Base-by-base conservation (phyloP, 345 rosid species). In the Salix purpurea region DNA sequence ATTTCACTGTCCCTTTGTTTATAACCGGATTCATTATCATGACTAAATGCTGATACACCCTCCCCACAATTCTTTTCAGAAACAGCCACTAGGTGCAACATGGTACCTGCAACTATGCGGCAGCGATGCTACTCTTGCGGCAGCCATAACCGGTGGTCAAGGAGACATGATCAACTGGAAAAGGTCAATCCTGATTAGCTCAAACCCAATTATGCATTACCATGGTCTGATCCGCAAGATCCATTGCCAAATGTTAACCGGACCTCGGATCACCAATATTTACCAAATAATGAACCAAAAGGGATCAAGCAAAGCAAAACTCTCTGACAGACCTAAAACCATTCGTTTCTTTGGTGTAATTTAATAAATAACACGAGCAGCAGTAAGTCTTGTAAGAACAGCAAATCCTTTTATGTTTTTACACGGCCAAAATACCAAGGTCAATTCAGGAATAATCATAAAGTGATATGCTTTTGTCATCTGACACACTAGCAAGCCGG, bases 401-500 rank as follows among this genome's bases (percentile, higher is more conserved):
- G 16, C 34, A 50, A 2, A 34, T 61, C 54, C 62, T 28, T 28
- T 10, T 16, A 23, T 28, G 56, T 64, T 18, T 16, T 65, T 14
- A 34, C 70, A 28, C 21, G 13, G 32, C 3, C 32, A 7, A 65
- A 65, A 62, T 24, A 44, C 48, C 52, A 36, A 9, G 19, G 12
- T 58, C 48, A 7, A 32, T 8, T 50, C 70, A 92, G 50, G 98
- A 93, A 80, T 88, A 94, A 81, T 89, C 97, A 72, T 94, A 94
- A 19, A 94, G 85, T 0, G 97, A 96, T 52, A 96, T 84, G 88
- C 97, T 92, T 84, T 96, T 93, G 89, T 92, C 99, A 75, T 96
- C 99, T 0, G 96, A 91, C 28, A 96, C 97, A 76, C 97, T 96
- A 71, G 92, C 98, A 32, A 94, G 92, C 19, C 93, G 87, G 52